A percentile compares a stretch with the other conserved stretches of the same genome.
Evolutionary conservation across 768 basidiomycete genomes (phyloP).

Genomic region (Clavulina sp.): DNA sequence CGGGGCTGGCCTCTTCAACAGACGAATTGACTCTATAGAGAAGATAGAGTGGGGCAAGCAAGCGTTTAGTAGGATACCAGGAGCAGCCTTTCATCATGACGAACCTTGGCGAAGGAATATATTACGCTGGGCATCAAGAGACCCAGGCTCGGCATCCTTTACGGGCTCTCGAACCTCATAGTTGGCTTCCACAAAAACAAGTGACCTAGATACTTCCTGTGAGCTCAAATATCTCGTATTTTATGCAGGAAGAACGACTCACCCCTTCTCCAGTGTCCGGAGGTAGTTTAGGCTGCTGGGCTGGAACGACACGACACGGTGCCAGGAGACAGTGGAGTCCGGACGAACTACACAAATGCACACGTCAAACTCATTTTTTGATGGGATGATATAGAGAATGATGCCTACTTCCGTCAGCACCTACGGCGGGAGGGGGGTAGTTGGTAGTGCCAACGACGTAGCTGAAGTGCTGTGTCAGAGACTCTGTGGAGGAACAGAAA

Average conservation of each 20-base stretch:
- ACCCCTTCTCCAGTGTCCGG: conserved; percentile 45
- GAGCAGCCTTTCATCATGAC: too few relatives aligned
- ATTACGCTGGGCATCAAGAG: conserved; percentile 59
- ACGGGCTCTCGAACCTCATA: conserved; percentile 58
- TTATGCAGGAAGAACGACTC: background rate
- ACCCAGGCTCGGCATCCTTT: conserved; percentile 40
- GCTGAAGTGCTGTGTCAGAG: conserved; percentile 21
- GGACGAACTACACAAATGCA: conserved; percentile 29
- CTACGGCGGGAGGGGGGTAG: conserved; percentile 36
- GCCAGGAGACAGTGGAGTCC: conserved; percentile 47
- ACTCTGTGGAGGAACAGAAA: background rate
- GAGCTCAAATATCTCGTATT: background rate
- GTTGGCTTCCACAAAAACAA: conserved; percentile 65
- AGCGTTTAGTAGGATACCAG: too few relatives aligned
- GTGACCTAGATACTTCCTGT: conserved; percentile 23
- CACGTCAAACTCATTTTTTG: background rate
- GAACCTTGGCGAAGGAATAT: conserved; percentile 68
- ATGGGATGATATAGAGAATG: background rate
- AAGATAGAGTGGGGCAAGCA: too few relatives aligned
- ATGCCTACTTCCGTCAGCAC: conserved; percentile 42
- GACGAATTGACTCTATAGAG: too few relatives aligned
- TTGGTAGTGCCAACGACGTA: conserved; percentile 65
- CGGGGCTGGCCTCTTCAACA: too few relatives aligned
- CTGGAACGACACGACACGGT: conserved; percentile 59
- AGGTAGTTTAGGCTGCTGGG: conserved; percentile 44